Evolutionary conservation across 306 rosid species (phyloP), one percentile per base, ranked within the genome.

Genomic region (apple (Malus domestica)): DNA sequence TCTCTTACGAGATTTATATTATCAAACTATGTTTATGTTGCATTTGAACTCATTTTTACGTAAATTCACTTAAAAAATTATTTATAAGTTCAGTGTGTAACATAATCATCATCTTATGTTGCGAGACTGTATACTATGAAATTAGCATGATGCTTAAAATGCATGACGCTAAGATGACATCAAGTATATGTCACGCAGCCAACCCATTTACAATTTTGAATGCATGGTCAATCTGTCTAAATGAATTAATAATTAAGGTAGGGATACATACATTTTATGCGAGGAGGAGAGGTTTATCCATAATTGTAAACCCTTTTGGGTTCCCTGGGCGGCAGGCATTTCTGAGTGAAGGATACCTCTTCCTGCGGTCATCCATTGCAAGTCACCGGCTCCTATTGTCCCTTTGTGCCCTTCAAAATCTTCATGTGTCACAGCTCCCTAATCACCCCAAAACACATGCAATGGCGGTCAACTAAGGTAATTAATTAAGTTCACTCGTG

Each of bases 321-420:
- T 88, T 25, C 97, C 97, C 72, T 90, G 96, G 58, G 91, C 49
- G 16, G 92, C 90, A 76, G 99, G 93, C 97, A 92, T 92, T 84
- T 95, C 97, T 14, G 99, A 95, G 80, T 95, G 99, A 78, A 95
- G 89, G 7, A 95, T 92, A 10, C 99, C 99, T 90, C 86, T 89
- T 4, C 99, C 99, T 35, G 99, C 99, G 60, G 99, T 95, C 99
- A 95, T 95, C 99, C 99, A 95, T 16, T 95, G 99, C 79, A 95
- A 74, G 77, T 92, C 99, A 79, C 99, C 97, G 2, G 90, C 91
- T 73, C 83, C 89, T 32, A 95, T 90, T 70, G 92, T 95, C 76
- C 99, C 99, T 67, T 90, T 92, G 46, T 89, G 97, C 44, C 99
- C 99, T 84, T 92, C 97, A 82, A 89, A 95, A 73, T 95, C 99